These are phyloP conservation scores for Thuja plicata DNA, from an alignment of 83 land plant genomes.

Conservation along the genomic window DNA sequence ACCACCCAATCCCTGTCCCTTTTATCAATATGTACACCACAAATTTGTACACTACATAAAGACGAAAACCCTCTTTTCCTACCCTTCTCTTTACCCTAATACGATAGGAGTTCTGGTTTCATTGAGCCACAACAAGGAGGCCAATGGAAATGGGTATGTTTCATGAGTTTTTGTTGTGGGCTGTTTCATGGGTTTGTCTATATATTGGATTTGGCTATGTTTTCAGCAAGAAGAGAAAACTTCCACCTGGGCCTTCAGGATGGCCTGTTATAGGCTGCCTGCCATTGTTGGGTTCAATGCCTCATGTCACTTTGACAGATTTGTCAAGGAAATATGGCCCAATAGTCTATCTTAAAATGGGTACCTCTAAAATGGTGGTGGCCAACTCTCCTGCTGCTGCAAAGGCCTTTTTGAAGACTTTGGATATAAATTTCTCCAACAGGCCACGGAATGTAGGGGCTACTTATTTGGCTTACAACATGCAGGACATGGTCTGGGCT, in stretches of 20 bases:
- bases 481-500: slow-evolving; percentile 20
- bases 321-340: no score
- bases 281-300: slow-evolving; percentile 27
- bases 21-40: no score
- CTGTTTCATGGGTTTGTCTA: not conserved
- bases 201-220: not conserved
- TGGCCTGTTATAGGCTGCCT: slow-evolving; percentile 34
- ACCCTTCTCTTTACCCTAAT: no score
- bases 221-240: not conserved
- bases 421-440: slow-evolving; percentile 37
- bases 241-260: slow-evolving; percentile 20
- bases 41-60: no score
- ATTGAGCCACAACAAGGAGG: not conserved
- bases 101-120: no score
- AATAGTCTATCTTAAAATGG: no score
- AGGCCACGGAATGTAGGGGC: slow-evolving; percentile 27
- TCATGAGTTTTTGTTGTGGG: not conserved
- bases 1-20: no score
- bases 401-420: slow-evolving; percentile 34
- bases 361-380: slow-evolving; percentile 14
- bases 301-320: not conserved
- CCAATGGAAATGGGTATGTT: not conserved
- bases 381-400: slow-evolving; percentile 40
- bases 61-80: no score
- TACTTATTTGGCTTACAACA: slow-evolving; percentile 34